Evolutionary conservation across 805 yeast species (phyloP).

Genomic region (Spathaspora arborariae): DNA sequence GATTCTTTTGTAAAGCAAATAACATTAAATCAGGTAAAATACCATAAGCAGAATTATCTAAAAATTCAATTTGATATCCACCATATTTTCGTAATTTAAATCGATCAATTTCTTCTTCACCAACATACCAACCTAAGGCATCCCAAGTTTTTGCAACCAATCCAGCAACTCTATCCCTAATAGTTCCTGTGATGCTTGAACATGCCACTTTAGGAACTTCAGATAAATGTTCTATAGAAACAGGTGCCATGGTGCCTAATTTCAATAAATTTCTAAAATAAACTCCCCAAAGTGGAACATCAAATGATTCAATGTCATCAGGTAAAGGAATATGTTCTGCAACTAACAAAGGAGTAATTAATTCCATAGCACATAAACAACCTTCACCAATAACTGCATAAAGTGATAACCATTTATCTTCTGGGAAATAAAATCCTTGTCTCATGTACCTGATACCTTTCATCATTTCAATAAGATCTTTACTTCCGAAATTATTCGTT

Average conservation of each 20-base stretch:
- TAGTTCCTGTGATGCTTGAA: constrained; percentile 55
- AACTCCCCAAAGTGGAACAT: constrained; percentile 64
- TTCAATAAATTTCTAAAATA: constrained; percentile 55
- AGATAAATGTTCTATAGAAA: constrained; percentile 65
- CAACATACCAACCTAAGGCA: constrained; percentile 60
- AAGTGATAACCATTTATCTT: constrained; percentile 69
- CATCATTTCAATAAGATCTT: constrained; percentile 39
- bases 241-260: constrained; percentile 63
- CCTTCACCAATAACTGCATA: constrained; percentile 56
- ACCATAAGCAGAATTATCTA: constrained; percentile 47
- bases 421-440: constrained; percentile 59
- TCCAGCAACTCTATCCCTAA: constrained; percentile 56
- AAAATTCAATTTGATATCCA: constrained; percentile 67
- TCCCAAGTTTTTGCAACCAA: constrained; percentile 70
- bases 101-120: constrained; percentile 48
- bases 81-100: constrained; percentile 63
- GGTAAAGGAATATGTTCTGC: constrained; percentile 49
- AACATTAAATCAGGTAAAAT: constrained; percentile 62
- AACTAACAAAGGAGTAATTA: constrained; percentile 49
- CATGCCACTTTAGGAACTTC: constrained; percentile 74
- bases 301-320: constrained; percentile 49
- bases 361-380: constrained; percentile 49
- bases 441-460: constrained; percentile 49
- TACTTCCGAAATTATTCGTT: constrained; percentile 39
- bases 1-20: constrained; percentile 65